A percentile compares a stretch with the other conserved stretches of the same genome.
phyloP scores from a whole-genome alignment of 2,329 filamentous ascomycete species.

The Didymella pinodella region DNA sequence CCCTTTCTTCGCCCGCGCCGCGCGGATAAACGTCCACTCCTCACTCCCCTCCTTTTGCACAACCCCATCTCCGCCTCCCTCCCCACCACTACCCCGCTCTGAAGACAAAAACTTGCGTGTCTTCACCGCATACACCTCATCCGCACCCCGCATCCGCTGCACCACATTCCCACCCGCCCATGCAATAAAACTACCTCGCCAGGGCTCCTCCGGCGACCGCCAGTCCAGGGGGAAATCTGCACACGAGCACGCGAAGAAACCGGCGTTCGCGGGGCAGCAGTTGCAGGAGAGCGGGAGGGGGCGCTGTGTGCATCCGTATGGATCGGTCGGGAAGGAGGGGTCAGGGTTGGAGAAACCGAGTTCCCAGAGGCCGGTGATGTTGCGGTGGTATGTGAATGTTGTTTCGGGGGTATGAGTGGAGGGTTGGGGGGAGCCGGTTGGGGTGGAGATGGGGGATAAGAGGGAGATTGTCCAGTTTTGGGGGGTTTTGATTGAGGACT shows the following conservation, averaged over 20 bases:
- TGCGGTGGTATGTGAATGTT: constrained; percentile 1
- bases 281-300: background rate
- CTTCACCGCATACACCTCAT: background rate
- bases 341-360: background rate
- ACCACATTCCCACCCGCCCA: background rate
- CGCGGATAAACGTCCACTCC: background rate
- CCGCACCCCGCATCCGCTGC: background rate
- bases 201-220: background rate
- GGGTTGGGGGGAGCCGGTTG: too few species aligned
- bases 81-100: too few species aligned
- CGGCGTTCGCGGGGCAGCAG: background rate
- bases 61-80: too few species aligned
- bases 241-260: background rate
- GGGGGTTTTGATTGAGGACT: too few species aligned
- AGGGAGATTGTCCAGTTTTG: background rate
- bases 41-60: background rate
- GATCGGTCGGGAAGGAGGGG: background rate
- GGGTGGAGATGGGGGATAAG: background rate
- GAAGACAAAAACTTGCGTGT: background rate
- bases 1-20: background rate
- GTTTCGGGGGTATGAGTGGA: background rate
- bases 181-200: background rate
- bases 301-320: background rate
- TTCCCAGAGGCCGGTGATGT: background rate
- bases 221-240: background rate